These are phyloP conservation scores for Neodidymelliopsis sp. DNA, from an alignment of 2,329 filamentous ascomycete genomes.

Conservation along the genomic window DNA sequence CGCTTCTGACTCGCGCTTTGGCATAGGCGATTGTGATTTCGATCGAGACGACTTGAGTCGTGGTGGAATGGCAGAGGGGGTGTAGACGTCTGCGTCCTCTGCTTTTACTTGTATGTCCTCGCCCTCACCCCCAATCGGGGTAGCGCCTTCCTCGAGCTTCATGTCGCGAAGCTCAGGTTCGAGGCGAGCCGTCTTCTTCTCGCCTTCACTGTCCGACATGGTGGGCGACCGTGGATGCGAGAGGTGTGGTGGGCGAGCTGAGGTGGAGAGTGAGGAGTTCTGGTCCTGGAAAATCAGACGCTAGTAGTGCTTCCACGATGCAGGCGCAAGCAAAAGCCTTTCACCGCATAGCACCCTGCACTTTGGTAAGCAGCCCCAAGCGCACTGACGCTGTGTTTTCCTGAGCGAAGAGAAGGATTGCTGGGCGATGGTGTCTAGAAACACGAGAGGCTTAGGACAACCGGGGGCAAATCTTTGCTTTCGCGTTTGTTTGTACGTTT, in stretches of 20 bases:
- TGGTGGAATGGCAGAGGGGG: constrained; percentile 38
- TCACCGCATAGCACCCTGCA: constrained; percentile 31
- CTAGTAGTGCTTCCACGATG: constrained; percentile 28
- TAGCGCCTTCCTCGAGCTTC: constrained; percentile 54
- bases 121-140: constrained; percentile 25
- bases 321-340: constrained; percentile 36
- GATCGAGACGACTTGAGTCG: constrained; percentile 38
- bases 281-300: constrained; percentile 24
- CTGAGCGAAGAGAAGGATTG: background rate
- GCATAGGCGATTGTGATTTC: constrained; percentile 42
- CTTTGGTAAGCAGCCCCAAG: constrained; percentile 14
- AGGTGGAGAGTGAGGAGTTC: constrained; percentile 24
- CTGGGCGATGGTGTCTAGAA: constrained; percentile 3
- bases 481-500: constrained; percentile 6
- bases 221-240: constrained; percentile 23
- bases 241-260: constrained; percentile 21
- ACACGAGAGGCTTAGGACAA: constrained; percentile 7
- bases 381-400: constrained; percentile 1
- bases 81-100: constrained; percentile 38
- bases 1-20: constrained; percentile 42
- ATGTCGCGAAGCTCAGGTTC: constrained; percentile 56
- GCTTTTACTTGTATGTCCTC: constrained; percentile 38
- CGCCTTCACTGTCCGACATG: constrained; percentile 51
- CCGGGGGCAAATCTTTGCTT: constrained; percentile 21
- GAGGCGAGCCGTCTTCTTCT: constrained; percentile 47